Conservation (phyloP, 495 filamentous ascomycete genomes). For the Aspergillus campestris region DNA sequence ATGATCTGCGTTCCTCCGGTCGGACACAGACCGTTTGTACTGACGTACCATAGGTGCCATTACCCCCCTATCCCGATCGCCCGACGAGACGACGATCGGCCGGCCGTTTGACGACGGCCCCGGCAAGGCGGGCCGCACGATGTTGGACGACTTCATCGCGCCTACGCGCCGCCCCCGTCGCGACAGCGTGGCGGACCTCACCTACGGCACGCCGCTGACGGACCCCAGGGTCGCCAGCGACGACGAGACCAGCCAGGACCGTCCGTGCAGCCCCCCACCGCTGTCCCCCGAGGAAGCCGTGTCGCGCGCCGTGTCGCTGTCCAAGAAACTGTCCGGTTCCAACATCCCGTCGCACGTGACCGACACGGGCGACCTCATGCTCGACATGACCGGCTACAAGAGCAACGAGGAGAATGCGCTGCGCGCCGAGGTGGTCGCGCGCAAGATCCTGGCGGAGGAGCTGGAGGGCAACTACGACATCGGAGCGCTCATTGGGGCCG, state of each 20-base stretch:
- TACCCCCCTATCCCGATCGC: conserved; percentile 57
- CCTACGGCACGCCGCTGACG: conserved; percentile 1
- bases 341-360: conserved; percentile 91
- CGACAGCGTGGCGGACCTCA: conserved; percentile 5
- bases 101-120: conserved; percentile 20
- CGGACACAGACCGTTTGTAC: neutral
- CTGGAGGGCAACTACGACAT: conserved; percentile 94
- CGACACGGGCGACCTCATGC: conserved; percentile 91
- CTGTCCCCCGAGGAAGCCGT: conserved; percentile 69
- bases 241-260: conserved; percentile 23
- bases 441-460: conserved; percentile 93
- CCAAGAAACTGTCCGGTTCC: conserved; percentile 75
- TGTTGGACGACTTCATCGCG: conserved; percentile 41
- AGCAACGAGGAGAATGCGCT: conserved; percentile 84
- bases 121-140: conserved; percentile 42
- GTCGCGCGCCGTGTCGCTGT: conserved; percentile 73
- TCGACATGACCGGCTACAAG: conserved; percentile 97
- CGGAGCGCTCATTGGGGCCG: conserved; percentile 86
- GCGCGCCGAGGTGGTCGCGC: conserved; percentile 82
- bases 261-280: conserved; percentile 69
- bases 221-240: conserved; percentile 8
- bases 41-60: conserved; percentile 37
- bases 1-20: conserved; percentile 3
- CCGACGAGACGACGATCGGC: conserved; percentile 41
- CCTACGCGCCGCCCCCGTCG: conserved; percentile 6